A percentile compares a stretch with the other conserved stretches of the same genome.
Evolutionary conservation across 495 filamentous ascomycete genomes (phyloP).

Genomic region (Choiromyces venosus): DNA sequence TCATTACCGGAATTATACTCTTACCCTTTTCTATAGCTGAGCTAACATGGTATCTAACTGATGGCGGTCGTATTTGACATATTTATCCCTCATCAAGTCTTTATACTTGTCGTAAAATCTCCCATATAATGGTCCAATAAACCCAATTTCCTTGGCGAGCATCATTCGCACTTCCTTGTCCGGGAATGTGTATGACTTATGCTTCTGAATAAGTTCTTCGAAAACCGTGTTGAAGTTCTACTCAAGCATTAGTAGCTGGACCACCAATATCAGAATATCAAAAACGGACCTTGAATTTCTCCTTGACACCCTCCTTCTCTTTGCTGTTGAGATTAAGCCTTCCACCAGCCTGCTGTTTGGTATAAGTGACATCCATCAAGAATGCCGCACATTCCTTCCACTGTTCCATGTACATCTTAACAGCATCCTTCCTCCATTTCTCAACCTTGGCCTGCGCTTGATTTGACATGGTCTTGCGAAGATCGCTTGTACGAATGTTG

Average conservation of each 20-base stretch:
- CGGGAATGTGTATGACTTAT: slow-evolving; percentile 69
- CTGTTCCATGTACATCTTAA: slow-evolving; percentile 72
- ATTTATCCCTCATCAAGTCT: slow-evolving; percentile 96
- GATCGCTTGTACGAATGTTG: slow-evolving; percentile 74
- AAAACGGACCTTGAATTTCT: slow-evolving; percentile 66
- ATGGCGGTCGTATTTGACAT: slow-evolving; percentile 92
- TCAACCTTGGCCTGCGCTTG: slow-evolving; percentile 64
- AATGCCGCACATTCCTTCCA: slow-evolving; percentile 82
- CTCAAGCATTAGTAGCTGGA: slow-evolving; percentile 12
- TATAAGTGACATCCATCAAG: slow-evolving; percentile 89
- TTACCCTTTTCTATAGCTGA: slow-evolving; percentile 22
- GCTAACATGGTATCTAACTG: slow-evolving; percentile 53
- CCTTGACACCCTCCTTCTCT: slow-evolving; percentile 92
- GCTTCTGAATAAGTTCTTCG: slow-evolving; percentile 74
- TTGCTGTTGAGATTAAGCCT: slow-evolving; percentile 76
- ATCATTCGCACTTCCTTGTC: slow-evolving; percentile 78
- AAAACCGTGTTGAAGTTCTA: slow-evolving; percentile 79
- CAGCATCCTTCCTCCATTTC: slow-evolving; percentile 77
- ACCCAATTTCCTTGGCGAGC: slow-evolving; percentile 72
- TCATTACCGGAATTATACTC: not conserved
- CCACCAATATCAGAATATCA: not conserved
- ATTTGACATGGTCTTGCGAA: slow-evolving; percentile 63
- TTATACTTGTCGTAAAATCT: slow-evolving; percentile 97
- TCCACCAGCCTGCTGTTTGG: slow-evolving; percentile 61
- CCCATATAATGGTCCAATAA: slow-evolving; percentile 89